A percentile compares a stretch with the other conserved stretches of the same genome.
Evolutionary conservation across 495 filamentous ascomycete genomes (phyloP).

Genomic region (Podospora appendiculata): DNA sequence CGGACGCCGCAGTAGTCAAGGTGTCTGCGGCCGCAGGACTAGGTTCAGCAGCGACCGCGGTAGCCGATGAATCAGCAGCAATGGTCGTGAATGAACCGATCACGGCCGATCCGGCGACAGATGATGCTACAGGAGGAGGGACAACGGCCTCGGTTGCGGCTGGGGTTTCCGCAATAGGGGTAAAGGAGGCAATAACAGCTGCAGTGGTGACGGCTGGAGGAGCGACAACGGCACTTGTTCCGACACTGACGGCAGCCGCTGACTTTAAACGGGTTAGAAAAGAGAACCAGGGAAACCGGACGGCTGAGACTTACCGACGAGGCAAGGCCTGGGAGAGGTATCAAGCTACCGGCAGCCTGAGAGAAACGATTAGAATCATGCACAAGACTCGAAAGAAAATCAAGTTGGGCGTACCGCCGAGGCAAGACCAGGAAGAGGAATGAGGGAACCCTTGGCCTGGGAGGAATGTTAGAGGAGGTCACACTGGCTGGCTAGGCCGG

Average conservation of each 20-base stretch:
- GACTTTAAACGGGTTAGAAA: not conserved
- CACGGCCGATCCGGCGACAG: not conserved
- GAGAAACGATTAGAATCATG: not conserved
- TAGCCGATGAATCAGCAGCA: not conserved
- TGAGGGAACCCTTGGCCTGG: not conserved
- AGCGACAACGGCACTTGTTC: not conserved
- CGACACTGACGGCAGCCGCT: not conserved
- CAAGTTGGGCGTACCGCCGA: constrained; percentile 6
- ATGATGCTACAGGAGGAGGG: not conserved
- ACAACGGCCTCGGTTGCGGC: not conserved
- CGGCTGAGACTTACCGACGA: not conserved
- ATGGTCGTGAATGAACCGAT: too few species aligned
- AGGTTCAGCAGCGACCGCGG: not conserved
- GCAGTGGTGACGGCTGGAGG: not conserved
- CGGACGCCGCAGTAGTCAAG: not conserved
- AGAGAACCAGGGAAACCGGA: too few species aligned
- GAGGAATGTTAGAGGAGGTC: not conserved
- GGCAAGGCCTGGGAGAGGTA: not conserved
- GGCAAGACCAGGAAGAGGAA: constrained; percentile 7
- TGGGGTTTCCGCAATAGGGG: not conserved
- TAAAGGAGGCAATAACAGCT: not conserved
- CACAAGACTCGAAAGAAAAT: not conserved
- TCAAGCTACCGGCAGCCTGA: not conserved
- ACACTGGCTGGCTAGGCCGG: not conserved
- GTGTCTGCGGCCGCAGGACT: not conserved